phyloP scores from a whole-genome alignment of 2,329 filamentous ascomycete genomes.

The Aspergillus spinulosporus region DNA sequence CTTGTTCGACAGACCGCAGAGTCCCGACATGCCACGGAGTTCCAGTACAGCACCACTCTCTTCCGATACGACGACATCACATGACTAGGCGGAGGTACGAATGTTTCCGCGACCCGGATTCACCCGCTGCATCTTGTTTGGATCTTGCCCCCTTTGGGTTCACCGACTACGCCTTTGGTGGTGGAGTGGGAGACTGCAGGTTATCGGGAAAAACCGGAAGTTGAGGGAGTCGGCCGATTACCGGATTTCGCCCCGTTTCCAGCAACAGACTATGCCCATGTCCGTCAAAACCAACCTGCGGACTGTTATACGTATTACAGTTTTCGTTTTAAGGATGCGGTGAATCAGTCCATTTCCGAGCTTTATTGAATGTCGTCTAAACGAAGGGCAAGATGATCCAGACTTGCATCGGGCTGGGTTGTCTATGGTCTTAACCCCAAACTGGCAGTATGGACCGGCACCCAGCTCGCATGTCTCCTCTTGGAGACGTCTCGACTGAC shows the following conservation, averaged over 20 bases:
- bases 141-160: conserved; percentile 35
- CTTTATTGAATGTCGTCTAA: not conserved
- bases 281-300: no score
- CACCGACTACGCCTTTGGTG: conserved; percentile 26
- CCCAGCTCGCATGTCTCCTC: not conserved
- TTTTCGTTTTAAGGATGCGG: not conserved
- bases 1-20: not conserved
- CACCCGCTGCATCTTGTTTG: conserved; percentile 23
- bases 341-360: not conserved
- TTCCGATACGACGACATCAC: conserved; percentile 21
- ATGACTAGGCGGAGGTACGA: conserved; percentile 29
- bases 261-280: not conserved
- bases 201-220: conserved; percentile 26
- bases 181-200: conserved; percentile 20
- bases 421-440: not conserved
- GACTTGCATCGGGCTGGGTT: no score
- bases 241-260: conserved; percentile 9
- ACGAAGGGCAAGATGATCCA: not conserved
- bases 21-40: not conserved
- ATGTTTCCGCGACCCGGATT: conserved; percentile 25
- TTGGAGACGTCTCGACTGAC: not conserved
- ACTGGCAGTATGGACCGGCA: not conserved
- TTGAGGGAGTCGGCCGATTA: conserved; percentile 19
- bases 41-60: not conserved
- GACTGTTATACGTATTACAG: not conserved